A percentile compares a stretch with the other conserved stretches of the same genome.
These are phyloP conservation scores for Fusarium succisae DNA, from an alignment of 2,329 filamentous ascomycete species.

Conservation along the genomic window DNA sequence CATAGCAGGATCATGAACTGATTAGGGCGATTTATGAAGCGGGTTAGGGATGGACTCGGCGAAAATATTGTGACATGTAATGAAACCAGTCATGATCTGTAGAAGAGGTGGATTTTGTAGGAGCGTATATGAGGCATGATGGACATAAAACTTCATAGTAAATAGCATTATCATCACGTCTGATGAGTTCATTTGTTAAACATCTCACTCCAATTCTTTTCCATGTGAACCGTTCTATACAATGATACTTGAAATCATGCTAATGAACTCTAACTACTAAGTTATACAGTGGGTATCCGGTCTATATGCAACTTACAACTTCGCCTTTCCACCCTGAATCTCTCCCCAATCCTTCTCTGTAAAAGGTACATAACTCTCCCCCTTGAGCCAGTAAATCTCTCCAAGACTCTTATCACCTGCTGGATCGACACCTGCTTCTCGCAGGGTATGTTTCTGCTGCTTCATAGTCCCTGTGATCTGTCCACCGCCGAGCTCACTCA, in stretches of 20 bases:
- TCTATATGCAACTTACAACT: slow-evolving; percentile 59
- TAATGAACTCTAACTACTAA: background rate
- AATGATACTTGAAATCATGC: background rate
- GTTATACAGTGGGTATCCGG: slow-evolving; percentile 13
- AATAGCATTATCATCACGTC: slow-evolving; percentile 21
- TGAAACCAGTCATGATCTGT: slow-evolving; percentile 35
- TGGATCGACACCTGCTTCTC: slow-evolving; percentile 79
- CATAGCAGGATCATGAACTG: slow-evolving; percentile 57
- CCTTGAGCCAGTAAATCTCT: slow-evolving; percentile 71
- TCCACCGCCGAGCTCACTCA: slow-evolving; percentile 61
- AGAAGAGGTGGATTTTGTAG: slow-evolving; percentile 31
- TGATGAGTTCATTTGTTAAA: slow-evolving; percentile 4
- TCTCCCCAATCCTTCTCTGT: slow-evolving; percentile 72
- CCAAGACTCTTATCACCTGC: slow-evolving; percentile 55
- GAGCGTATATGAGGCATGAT: slow-evolving; percentile 26
- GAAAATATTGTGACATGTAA: slow-evolving; percentile 36
- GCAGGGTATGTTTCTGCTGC: slow-evolving; percentile 80
- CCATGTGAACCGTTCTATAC: background rate
- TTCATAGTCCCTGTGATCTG: slow-evolving; percentile 87
- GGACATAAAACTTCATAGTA: slow-evolving; percentile 27
- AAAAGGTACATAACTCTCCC: slow-evolving; percentile 75
- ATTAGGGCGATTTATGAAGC: background rate
- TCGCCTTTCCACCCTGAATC: slow-evolving; percentile 74
- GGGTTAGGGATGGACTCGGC: slow-evolving; percentile 17
- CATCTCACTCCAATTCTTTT: background rate